These are phyloP conservation scores for Chlamydomonas schloesseri DNA, from an alignment of 139 green algal species.

Conservation along the genomic window DNA sequence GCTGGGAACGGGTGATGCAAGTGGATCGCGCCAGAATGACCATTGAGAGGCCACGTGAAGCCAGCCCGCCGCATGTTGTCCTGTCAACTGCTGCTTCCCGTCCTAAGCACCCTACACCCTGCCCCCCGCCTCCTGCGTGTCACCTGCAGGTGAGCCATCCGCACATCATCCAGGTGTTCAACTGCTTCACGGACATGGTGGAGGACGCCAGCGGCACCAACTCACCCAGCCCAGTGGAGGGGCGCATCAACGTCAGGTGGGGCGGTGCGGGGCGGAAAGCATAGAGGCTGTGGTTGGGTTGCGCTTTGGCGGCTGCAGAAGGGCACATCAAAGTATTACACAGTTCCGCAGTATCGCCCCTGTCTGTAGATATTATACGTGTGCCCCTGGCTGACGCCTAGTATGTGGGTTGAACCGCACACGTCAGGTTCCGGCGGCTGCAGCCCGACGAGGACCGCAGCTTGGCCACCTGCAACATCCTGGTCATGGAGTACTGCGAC, in stretches of 20 bases:
- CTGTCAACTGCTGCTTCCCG: too few relatives aligned
- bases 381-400: too few relatives aligned
- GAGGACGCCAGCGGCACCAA: constrained; percentile 67
- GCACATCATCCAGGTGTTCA: constrained; percentile 71
- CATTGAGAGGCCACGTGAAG: too few relatives aligned
- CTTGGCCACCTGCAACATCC: constrained; percentile 75
- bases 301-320: too few relatives aligned
- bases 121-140: background rate
- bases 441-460: constrained; percentile 68
- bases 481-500: constrained; percentile 73
- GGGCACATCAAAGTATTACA: too few relatives aligned
- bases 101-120: background rate
- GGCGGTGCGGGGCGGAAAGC: background rate
- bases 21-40: too few relatives aligned
- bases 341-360: too few relatives aligned
- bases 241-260: constrained; percentile 66
- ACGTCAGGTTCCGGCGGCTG: constrained; percentile 54
- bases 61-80: too few relatives aligned
- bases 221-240: constrained; percentile 46
- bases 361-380: too few relatives aligned
- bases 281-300: too few relatives aligned
- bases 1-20: too few relatives aligned
- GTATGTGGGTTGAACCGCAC: too few relatives aligned
- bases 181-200: constrained; percentile 77
- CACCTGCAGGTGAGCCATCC: constrained; percentile 42